Percentiles rank a stretch among this genome's conserved stretches.
These are phyloP conservation scores for Alnus glutinosa DNA, from an alignment of 306 rosid genomes.

Conservation along the genomic window DNA sequence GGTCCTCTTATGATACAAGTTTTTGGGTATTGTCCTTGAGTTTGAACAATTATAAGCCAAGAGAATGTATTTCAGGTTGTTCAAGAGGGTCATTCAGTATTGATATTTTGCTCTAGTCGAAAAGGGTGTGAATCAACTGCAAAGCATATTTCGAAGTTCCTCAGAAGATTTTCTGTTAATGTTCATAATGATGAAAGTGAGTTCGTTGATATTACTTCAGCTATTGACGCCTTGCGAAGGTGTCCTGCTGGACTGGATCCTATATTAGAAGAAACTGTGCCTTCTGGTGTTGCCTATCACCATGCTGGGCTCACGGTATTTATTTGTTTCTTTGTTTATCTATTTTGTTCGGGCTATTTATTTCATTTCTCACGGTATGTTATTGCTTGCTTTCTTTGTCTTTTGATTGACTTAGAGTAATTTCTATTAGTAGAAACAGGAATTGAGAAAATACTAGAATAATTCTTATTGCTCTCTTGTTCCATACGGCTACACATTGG, in stretches of 20 bases:
- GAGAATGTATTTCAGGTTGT: slow-evolving; percentile 67
- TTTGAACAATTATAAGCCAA: slow-evolving; percentile 21
- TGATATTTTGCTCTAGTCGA: slow-evolving; percentile 94
- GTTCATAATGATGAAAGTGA: slow-evolving; percentile 52
- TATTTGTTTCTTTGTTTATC: slow-evolving; percentile 16
- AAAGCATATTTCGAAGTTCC: slow-evolving; percentile 77
- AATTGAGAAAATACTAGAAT: no score
- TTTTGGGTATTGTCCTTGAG: slow-evolving; percentile 25
- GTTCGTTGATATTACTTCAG: slow-evolving; percentile 62
- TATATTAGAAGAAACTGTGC: slow-evolving; percentile 77
- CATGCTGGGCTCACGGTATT: slow-evolving; percentile 98
- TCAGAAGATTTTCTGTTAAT: slow-evolving; percentile 53
- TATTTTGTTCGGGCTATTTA: slow-evolving; percentile 9
- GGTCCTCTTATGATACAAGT: slow-evolving; percentile 25
- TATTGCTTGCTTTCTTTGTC: slow-evolving; percentile 24
- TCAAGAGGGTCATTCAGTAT: slow-evolving; percentile 91
- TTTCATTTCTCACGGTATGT: slow-evolving; percentile 15
- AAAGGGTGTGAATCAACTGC: slow-evolving; percentile 99
- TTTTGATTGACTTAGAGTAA: background rate
- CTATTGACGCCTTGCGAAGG: slow-evolving; percentile 71
- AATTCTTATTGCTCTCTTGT: no score
- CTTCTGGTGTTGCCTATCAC: slow-evolving; percentile 93
- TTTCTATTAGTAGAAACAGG: background rate
- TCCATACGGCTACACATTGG: no score
- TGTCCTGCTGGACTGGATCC: slow-evolving; percentile 97